These are phyloP conservation scores for Sporothrix globosa DNA, from an alignment of 2,329 filamentous ascomycete genomes.

Conservation along the genomic window DNA sequence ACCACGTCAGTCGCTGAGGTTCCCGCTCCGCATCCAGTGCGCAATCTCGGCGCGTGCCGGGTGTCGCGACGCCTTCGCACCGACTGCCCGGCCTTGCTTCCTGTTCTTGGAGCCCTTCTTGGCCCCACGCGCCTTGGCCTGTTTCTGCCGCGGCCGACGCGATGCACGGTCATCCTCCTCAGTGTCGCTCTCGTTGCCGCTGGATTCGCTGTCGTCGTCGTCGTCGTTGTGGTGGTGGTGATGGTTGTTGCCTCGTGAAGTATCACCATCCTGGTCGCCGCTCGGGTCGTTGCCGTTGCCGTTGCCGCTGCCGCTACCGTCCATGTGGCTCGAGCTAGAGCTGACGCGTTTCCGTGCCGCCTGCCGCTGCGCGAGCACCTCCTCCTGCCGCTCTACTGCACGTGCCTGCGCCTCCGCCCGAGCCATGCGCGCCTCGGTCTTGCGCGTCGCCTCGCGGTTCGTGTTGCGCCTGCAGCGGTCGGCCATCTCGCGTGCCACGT, in stretches of 20 bases:
- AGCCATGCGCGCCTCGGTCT: background rate
- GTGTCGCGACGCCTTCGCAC: conserved; percentile 8
- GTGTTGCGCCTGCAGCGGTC: background rate
- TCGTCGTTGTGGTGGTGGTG: background rate
- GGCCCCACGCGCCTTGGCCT: background rate
- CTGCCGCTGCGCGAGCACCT: conserved; percentile 2
- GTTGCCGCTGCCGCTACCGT: background rate
- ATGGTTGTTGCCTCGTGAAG: too few relatives aligned
- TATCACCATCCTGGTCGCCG: too few relatives aligned
- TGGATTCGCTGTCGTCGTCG: background rate
- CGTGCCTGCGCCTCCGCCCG: conserved; percentile 4
- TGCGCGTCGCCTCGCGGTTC: background rate
- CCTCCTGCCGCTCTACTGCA: background rate
- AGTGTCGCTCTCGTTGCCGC: background rate
- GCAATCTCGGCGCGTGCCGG: conserved; percentile 4
- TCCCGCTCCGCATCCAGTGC: conserved; percentile 12
- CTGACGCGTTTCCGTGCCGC: conserved; percentile 11
- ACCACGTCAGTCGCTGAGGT: background rate
- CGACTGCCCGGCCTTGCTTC: conserved; percentile 1
- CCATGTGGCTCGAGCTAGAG: background rate
- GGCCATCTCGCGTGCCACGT: background rate
- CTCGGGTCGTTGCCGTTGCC: background rate
- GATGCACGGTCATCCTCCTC: background rate
- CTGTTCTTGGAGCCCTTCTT: conserved; percentile 11
- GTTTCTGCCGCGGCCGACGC: background rate